Evolutionary conservation across 441 rosid species (phyloP), one percentile per base, ranked within the genome.

Genomic region (Hypseocharis bilobata): DNA sequence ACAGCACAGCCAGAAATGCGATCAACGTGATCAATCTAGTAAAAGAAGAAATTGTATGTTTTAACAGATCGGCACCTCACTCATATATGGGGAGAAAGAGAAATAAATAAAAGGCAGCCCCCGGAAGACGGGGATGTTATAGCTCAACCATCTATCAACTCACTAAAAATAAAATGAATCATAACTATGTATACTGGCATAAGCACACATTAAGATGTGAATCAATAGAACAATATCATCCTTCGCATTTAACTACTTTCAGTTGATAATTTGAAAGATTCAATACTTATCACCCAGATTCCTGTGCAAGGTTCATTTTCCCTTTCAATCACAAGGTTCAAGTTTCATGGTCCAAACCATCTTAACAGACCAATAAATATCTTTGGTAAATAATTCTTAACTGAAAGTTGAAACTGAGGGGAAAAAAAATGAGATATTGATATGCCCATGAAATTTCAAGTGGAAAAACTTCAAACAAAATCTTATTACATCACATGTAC

Each of bases 21-120:
- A 72, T 67, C 23, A 72, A 65, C 59, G 34, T 28, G 59, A 72
- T 68, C 71, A 72, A 63, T 60, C 76, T 72, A 63, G 19, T 11
- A 26, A 56, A 27, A 13, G n/a, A 56, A 26, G 32, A 56, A 11
- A 25, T 56, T 2, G 36, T 30, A 13, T 13, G 13, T 25, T 56
- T 56, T 26, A 23, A 54, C 59, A 56, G 34, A 27, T 0, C 25
- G 34, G 34, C 60, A 7, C n/a, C 7, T 52, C 10, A 16, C 58
- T 52, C 29, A 7, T 4, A 7, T 52, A 52, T 20, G 58, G 29
- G 27, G 28, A n/a, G 3, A 52, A 52, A 52, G 6, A 30, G 6
- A 23, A 42, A 42, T 42, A 14, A 30, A 30, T n/a, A n/a, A 30
- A 7, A 30, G 4, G 6, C 6, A 10, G 38, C 38, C 10, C 10